Conservation (phyloP, 352 stramenopile genomes). For the Phytophthora uliginosa region DNA sequence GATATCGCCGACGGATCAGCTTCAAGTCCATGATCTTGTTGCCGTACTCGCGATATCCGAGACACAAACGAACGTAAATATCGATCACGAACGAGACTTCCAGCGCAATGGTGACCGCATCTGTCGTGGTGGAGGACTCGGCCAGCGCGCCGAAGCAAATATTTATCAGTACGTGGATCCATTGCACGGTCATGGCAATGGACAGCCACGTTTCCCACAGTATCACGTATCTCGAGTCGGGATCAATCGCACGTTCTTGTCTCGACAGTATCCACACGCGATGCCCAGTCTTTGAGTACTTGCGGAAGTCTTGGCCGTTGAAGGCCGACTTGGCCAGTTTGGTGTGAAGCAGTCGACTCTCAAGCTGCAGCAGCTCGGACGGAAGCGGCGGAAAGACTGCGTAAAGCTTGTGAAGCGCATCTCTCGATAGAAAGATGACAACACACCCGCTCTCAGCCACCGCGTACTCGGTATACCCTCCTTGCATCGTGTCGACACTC, state of each 20-base stretch:
- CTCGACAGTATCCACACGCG: conserved; percentile 6
- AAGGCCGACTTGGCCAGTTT: conserved; percentile 43
- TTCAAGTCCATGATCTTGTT: conserved; percentile 68
- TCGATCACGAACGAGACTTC: conserved; percentile 57
- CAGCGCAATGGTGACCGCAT: conserved; percentile 35
- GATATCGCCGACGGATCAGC: conserved; percentile 49
- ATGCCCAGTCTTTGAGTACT: neutral
- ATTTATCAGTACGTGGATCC: conserved; percentile 48
- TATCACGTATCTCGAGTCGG: conserved; percentile 38
- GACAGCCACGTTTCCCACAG: conserved; percentile 44
- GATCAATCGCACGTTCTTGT: conserved; percentile 34
- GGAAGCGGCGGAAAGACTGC: conserved; percentile 51
- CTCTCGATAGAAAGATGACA: conserved; percentile 53
- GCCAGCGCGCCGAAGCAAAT: conserved; percentile 42
- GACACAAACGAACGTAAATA: conserved; percentile 50
- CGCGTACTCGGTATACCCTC: conserved; percentile 52
- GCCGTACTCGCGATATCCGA: conserved; percentile 63
- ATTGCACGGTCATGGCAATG: conserved; percentile 45
- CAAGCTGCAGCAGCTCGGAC: conserved; percentile 47
- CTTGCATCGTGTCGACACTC: conserved; percentile 7
- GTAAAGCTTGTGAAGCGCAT: conserved; percentile 48
- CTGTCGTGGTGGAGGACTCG: conserved; percentile 1
- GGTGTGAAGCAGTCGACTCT: conserved; percentile 48
- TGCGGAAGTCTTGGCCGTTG: conserved; percentile 2
- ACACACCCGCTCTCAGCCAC: conserved; percentile 58